phyloP scores from a whole-genome alignment of 495 filamentous ascomycete genomes.

The Physcia stellaris region DNA sequence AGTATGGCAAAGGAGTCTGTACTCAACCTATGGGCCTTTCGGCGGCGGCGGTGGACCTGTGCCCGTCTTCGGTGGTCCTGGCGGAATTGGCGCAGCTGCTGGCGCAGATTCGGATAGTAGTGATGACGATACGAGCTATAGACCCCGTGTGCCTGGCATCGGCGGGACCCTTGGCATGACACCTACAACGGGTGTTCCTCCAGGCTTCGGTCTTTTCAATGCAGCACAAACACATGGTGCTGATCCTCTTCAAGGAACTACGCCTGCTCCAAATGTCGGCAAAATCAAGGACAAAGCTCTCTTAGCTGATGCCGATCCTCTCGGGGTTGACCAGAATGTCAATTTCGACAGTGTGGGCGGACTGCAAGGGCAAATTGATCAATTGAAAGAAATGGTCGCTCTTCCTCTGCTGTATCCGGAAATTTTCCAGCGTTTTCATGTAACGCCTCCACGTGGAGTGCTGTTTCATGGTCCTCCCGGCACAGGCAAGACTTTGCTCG shows the following conservation, averaged over 20 bases:
- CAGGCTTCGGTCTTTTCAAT: slow-evolving; percentile 36
- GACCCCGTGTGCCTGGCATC: slow-evolving; percentile 31
- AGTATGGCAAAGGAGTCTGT: slow-evolving; percentile 60
- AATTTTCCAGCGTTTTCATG: slow-evolving; percentile 80
- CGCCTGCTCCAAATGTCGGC: slow-evolving; percentile 72
- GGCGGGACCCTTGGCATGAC: slow-evolving; percentile 62
- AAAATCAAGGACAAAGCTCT: slow-evolving; percentile 71
- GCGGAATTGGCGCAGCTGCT: slow-evolving; percentile 57
- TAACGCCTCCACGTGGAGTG: slow-evolving; percentile 86
- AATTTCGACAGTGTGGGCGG: slow-evolving; percentile 90
- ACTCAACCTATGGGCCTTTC: slow-evolving; percentile 81
- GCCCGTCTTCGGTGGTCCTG: slow-evolving; percentile 65
- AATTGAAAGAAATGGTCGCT: slow-evolving; percentile 95
- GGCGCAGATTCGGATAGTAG: slow-evolving; percentile 91
- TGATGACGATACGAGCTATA: slow-evolving; percentile 56
- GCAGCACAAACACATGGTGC: slow-evolving; percentile 47
- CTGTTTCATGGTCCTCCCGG: slow-evolving; percentile 94
- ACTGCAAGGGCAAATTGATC: slow-evolving; percentile 79
- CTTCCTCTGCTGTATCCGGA: slow-evolving; percentile 89
- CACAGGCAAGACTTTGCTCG: slow-evolving; percentile 92
- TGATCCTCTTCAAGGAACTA: slow-evolving; percentile 44
- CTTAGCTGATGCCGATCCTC: slow-evolving; percentile 82
- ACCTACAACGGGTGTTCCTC: slow-evolving; percentile 48
- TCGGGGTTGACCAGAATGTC: slow-evolving; percentile 82
- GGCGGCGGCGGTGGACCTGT: slow-evolving; percentile 63